Conservation (phyloP, 257 asterid species). For the Capsicum pubescens region DNA sequence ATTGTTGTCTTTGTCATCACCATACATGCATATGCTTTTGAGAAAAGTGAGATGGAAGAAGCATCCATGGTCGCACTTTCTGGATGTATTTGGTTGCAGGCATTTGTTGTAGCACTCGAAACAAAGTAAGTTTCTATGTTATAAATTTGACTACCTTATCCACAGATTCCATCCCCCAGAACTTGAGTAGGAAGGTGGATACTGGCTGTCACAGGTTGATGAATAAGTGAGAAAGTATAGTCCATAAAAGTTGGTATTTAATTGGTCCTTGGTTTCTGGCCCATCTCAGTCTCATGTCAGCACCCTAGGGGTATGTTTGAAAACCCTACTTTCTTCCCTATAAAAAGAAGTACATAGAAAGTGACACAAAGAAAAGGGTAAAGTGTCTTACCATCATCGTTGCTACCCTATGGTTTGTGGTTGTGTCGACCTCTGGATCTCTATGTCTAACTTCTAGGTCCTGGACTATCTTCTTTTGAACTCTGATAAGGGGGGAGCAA, state of each 20-base stretch:
- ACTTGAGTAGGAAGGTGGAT: constrained; percentile 24
- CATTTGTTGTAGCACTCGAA: constrained; percentile 91
- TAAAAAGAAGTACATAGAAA: neutral
- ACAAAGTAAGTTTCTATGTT: constrained; percentile 70
- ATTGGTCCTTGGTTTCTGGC: constrained; percentile 24
- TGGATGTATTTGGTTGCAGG: constrained; percentile 99
- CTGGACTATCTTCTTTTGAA: neutral
- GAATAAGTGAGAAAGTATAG: neutral
- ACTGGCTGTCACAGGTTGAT: constrained; percentile 13
- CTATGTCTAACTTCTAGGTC: constrained; percentile 9
- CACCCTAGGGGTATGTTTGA: neutral
- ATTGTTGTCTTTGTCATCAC: constrained; percentile 89
- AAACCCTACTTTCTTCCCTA: neutral
- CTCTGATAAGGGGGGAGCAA: neutral
- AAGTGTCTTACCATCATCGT: neutral
- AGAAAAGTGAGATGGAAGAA: constrained; percentile 99
- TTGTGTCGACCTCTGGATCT: neutral
- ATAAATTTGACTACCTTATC: constrained; percentile 23
- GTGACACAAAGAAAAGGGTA: neutral
- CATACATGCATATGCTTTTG: constrained; percentile 81
- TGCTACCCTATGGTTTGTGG: neutral
- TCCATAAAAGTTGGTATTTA: neutral
- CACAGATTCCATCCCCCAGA: neutral
- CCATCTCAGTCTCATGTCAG: neutral
- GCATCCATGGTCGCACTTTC: constrained; percentile 96